Percentiles rank a stretch among this genome's conserved stretches.
Conservation (phyloP, 1,284 basidiomycete species). For the Apiotrichum porosum region DNA sequence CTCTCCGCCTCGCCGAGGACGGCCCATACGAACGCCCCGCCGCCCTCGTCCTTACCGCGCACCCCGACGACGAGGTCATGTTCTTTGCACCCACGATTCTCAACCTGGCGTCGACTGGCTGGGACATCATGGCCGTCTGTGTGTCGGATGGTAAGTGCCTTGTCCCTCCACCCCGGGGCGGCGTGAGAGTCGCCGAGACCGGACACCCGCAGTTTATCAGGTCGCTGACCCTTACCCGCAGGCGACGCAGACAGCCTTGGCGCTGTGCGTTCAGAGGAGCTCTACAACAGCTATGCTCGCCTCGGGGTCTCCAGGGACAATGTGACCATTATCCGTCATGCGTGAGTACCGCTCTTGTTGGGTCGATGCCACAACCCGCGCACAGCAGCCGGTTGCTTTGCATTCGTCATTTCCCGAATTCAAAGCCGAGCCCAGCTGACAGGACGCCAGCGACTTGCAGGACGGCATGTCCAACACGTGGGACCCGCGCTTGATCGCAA, state of each 20-base stretch:
- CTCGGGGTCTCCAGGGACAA: conserved; percentile 61
- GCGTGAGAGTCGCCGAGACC: no score
- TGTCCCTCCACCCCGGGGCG: no score
- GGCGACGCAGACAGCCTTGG: conserved; percentile 82
- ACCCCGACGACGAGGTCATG: conserved; percentile 66
- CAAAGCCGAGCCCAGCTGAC: no score
- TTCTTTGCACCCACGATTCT: conserved; percentile 59
- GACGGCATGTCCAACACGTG: conserved; percentile 67
- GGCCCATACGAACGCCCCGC: not conserved
- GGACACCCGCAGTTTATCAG: not conserved
- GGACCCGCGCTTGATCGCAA: conserved; percentile 60
- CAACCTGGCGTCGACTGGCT: conserved; percentile 30
- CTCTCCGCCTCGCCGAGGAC: not conserved
- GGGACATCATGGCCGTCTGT: conserved; percentile 48
- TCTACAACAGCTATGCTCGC: conserved; percentile 62
- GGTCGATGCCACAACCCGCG: conserved; percentile 40
- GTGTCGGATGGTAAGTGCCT: conserved; percentile 39
- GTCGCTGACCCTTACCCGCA: conserved; percentile 14
- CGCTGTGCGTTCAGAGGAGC: conserved; percentile 58
- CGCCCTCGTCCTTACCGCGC: conserved; percentile 51
- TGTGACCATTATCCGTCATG: conserved; percentile 64
- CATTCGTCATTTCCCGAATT: no score
- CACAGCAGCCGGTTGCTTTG: no score
- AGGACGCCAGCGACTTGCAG: conserved; percentile 15
- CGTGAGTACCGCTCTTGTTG: conserved; percentile 55